These are phyloP conservation scores for Verticillium longisporum DNA, from an alignment of 2,329 filamentous ascomycete genomes.

Conservation along the genomic window DNA sequence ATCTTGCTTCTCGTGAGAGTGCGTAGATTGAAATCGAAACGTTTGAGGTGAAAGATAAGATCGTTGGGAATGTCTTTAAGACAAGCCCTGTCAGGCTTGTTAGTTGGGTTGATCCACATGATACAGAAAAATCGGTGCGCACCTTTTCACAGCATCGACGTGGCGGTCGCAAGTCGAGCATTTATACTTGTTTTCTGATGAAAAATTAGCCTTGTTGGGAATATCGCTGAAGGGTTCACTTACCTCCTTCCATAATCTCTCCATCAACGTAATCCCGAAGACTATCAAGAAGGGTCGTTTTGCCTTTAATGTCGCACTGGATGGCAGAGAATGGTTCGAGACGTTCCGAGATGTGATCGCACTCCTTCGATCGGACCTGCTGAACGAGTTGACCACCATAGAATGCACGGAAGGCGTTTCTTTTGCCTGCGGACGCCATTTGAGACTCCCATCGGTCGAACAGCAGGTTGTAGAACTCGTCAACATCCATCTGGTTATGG, in stretches of 20 bases:
- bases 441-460: conserved; percentile 89
- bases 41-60: conserved; percentile 89
- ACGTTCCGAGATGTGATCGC: conserved; percentile 84
- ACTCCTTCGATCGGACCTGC: conserved; percentile 93
- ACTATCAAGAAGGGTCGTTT: conserved; percentile 75
- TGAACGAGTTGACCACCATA: conserved; percentile 90
- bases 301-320: conserved; percentile 94
- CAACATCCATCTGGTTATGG: conserved; percentile 91
- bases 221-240: neutral
- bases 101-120: neutral
- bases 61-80: conserved; percentile 90
- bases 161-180: conserved; percentile 84
- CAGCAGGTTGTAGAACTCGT: conserved; percentile 92
- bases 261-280: conserved; percentile 93
- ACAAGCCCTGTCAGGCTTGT: conserved; percentile 56
- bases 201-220: neutral
- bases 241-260: conserved; percentile 88
- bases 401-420: conserved; percentile 69
- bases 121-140: conserved; percentile 9
- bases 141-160: conserved; percentile 89
- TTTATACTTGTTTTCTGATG: conserved; percentile 88
- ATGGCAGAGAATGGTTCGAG: conserved; percentile 90
- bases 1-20: conserved; percentile 83
- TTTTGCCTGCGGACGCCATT: conserved; percentile 60
- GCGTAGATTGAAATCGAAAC: conserved; percentile 74